A percentile compares a stretch with the other conserved stretches of the same genome.
These are phyloP conservation scores for Coemansia sp. DNA, from an alignment of 192 early-diverging fungal species.

Conservation along the genomic window DNA sequence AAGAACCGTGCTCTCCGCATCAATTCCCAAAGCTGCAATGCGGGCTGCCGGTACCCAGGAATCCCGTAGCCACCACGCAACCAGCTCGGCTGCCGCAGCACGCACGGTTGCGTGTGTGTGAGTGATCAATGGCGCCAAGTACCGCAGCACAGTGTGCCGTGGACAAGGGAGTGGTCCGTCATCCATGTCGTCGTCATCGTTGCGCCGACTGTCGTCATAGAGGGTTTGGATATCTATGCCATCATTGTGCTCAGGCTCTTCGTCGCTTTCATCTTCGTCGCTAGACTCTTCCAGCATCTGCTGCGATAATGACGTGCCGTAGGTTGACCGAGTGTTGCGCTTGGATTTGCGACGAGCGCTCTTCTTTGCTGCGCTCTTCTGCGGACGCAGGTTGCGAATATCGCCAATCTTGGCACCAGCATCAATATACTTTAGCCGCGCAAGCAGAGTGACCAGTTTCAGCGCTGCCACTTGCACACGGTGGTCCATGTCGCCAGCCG, in stretches of 20 bases:
- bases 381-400: conserved; percentile 15
- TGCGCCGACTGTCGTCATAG: conserved; percentile 8
- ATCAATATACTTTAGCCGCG: conserved; percentile 32
- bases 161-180: conserved; percentile 58
- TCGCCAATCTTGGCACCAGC: conserved; percentile 29
- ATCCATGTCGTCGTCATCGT: not conserved
- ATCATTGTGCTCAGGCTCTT: not conserved
- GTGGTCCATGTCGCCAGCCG: conserved; percentile 40
- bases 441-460: conserved; percentile 31
- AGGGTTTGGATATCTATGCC: conserved; percentile 13
- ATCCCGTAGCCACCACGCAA: conserved; percentile 51
- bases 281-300: conserved; percentile 48
- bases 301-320: conserved; percentile 44
- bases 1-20: conserved; percentile 6
- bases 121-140: conserved; percentile 68
- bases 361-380: not conserved
- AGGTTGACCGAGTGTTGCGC: conserved; percentile 21
- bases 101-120: conserved; percentile 67
- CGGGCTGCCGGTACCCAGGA: conserved; percentile 47
- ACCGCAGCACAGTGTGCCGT: conserved; percentile 50
- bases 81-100: conserved; percentile 62
- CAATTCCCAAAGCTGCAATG: conserved; percentile 22
- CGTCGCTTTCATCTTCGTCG: conserved; percentile 16
- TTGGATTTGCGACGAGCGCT: not conserved
- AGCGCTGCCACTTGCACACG: conserved; percentile 48